These are phyloP conservation scores for Halenospora varia DNA, from an alignment of 495 filamentous ascomycete genomes.

Conservation along the genomic window DNA sequence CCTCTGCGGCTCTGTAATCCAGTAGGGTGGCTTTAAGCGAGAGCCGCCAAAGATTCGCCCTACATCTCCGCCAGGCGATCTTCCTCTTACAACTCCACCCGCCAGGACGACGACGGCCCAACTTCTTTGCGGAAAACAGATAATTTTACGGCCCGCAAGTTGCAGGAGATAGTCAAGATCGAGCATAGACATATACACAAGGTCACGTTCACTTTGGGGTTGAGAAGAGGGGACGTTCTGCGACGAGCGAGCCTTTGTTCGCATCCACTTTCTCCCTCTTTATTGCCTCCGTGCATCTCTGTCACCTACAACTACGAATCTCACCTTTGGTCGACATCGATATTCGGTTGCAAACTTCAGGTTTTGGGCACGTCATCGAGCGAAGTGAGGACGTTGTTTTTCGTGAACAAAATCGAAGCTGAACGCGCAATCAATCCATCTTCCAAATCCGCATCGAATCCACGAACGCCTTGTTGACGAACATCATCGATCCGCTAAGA, in stretches of 20 bases:
- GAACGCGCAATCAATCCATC: too few relatives aligned
- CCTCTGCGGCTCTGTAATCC: too few relatives aligned
- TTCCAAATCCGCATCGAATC: too few relatives aligned
- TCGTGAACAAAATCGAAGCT: too few relatives aligned
- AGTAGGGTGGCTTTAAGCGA: slow-evolving; percentile 6
- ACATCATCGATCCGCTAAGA: slow-evolving; percentile 20
- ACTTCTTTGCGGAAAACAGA: not conserved
- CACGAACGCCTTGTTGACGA: not conserved
- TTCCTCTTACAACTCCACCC: slow-evolving; percentile 16
- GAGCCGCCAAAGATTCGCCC: slow-evolving; percentile 10
- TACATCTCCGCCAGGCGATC: slow-evolving; percentile 18
- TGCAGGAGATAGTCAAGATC: slow-evolving; percentile 4
- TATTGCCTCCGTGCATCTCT: not conserved
- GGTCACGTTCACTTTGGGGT: slow-evolving; percentile 8
- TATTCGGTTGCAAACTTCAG: not conserved
- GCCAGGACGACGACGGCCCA: slow-evolving; percentile 14
- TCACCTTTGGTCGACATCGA: not conserved
- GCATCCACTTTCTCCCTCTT: not conserved
- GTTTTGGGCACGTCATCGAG: not conserved
- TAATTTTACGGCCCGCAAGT: not conserved
- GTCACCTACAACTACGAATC: not conserved
- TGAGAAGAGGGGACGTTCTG: slow-evolving; percentile 2
- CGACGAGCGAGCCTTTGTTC: not conserved
- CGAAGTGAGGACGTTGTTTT: too few relatives aligned
- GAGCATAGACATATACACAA: slow-evolving; percentile 4